Percentiles rank a stretch among this genome's conserved stretches.
Conservation (phyloP, 2,329 filamentous ascomycete genomes). For the Colletotrichum gigasporum region DNA sequence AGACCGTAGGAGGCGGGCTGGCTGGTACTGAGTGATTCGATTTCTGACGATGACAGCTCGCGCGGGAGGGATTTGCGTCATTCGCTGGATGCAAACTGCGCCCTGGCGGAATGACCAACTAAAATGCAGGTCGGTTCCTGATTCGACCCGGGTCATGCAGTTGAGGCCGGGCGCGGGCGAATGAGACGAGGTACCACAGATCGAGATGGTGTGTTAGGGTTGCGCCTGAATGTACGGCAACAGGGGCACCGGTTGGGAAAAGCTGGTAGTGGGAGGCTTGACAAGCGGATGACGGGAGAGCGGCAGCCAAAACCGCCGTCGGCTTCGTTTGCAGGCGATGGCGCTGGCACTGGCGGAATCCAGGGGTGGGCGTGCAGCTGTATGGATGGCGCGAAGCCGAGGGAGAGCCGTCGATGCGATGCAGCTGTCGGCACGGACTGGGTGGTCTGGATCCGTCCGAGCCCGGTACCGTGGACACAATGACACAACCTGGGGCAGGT, state of each 20-base stretch:
- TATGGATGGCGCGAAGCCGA: constrained; percentile 15
- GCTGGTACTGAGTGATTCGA: constrained; percentile 23
- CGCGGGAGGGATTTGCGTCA: constrained; percentile 25
- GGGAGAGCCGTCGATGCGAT: constrained; percentile 4
- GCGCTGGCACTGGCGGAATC: constrained; percentile 6
- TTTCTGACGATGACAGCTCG: constrained; percentile 31
- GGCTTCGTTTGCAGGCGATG: no score
- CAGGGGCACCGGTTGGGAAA: constrained; percentile 15
- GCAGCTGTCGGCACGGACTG: constrained; percentile 10
- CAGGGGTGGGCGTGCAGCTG: constrained; percentile 7
- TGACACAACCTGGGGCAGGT: not conserved
- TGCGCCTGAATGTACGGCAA: constrained; percentile 23
- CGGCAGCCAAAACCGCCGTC: constrained; percentile 24
- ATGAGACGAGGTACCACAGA: constrained; percentile 17
- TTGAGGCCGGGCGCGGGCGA: constrained; percentile 10
- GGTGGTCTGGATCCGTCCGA: not conserved
- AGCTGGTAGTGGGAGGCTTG: constrained; percentile 11
- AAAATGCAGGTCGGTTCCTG: constrained; percentile 28
- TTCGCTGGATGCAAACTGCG: constrained; percentile 30
- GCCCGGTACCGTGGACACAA: no score
- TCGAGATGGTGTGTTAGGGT: constrained; percentile 27
- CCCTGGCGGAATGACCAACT: constrained; percentile 30
- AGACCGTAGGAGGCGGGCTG: constrained; percentile 25
- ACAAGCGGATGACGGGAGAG: constrained; percentile 29
- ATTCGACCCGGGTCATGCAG: constrained; percentile 28